Evolutionary conservation across 768 basidiomycete species (phyloP).

Genomic region (Strobilomyces dryophilus): DNA sequence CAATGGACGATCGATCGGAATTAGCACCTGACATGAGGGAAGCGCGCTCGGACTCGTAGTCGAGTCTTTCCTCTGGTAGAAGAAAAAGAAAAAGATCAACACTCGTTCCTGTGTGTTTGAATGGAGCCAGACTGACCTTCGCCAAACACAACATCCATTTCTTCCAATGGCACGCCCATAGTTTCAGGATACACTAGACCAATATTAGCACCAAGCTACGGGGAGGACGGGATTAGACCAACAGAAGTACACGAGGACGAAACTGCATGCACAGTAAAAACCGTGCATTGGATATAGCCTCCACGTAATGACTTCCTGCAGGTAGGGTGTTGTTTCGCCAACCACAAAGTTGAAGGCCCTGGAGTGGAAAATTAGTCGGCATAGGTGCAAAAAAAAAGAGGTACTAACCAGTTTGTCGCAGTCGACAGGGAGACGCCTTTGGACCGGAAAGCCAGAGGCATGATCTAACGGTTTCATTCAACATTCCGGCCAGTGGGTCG

Average conservation of each 20-base stretch:
- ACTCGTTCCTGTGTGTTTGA: slow-evolving; percentile 10
- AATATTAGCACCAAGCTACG: slow-evolving; percentile 5
- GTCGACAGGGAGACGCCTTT: slow-evolving; percentile 97
- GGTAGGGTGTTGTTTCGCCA: slow-evolving; percentile 79
- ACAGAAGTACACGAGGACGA: slow-evolving; percentile 83
- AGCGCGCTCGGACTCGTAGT: slow-evolving; percentile 61
- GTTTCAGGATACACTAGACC: slow-evolving; percentile 78
- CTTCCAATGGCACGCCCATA: slow-evolving; percentile 82
- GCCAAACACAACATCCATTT: slow-evolving; percentile 88
- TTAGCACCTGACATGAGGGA: slow-evolving; percentile 45
- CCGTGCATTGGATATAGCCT: slow-evolving; percentile 94
- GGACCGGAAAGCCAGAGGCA: slow-evolving; percentile 84
- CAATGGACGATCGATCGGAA: slow-evolving; percentile 37
- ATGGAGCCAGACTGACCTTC: slow-evolving; percentile 50
- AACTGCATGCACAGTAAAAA: slow-evolving; percentile 85
- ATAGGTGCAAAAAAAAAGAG: background rate
- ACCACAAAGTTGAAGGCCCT: slow-evolving; percentile 87
- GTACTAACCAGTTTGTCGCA: slow-evolving; percentile 64
- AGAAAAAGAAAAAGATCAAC: slow-evolving; percentile 8
- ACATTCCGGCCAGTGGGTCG: background rate
- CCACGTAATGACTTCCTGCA: slow-evolving; percentile 89
- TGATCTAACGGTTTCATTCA: slow-evolving; percentile 51
- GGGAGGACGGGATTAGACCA: slow-evolving; percentile 27
- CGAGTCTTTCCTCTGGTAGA: slow-evolving; percentile 52
- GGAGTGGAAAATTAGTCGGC: slow-evolving; percentile 9